phyloP scores from a whole-genome alignment of 2,329 filamentous ascomycete genomes.

The Fusarium pseudoanthophilum region DNA sequence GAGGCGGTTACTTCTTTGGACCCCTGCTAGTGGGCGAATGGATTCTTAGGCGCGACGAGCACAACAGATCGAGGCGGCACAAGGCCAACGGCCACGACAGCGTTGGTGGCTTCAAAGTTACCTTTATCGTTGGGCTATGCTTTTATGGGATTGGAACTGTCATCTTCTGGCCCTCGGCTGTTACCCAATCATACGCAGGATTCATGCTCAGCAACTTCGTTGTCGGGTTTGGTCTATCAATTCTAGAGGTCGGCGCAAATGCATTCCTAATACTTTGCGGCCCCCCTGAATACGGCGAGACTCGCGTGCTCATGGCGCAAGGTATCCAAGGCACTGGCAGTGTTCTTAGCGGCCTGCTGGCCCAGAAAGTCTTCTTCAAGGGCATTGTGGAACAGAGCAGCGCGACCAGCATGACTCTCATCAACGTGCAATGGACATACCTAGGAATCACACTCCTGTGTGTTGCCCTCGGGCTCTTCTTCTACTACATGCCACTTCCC shows the following conservation, averaged over 20 bases:
- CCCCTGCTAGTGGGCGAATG: conserved; percentile 75
- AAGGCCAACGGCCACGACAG: conserved; percentile 54
- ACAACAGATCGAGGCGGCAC: conserved; percentile 59
- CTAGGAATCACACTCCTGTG: conserved; percentile 82
- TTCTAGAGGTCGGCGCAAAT: conserved; percentile 84
- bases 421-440: conserved; percentile 87
- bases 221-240: conserved; percentile 79
- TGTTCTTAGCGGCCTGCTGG: conserved; percentile 77
- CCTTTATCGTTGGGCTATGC: conserved; percentile 79
- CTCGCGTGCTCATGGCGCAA: conserved; percentile 79
- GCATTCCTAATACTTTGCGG: conserved; percentile 79
- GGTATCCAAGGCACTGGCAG: conserved; percentile 80
- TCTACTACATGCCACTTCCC: conserved; percentile 74
- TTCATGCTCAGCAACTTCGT: conserved; percentile 81
- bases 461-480: conserved; percentile 74
- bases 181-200: conserved; percentile 78
- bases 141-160: conserved; percentile 83
- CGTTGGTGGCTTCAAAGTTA: conserved; percentile 78
- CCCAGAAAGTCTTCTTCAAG: conserved; percentile 78
- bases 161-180: conserved; percentile 85
- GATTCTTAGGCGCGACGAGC: conserved; percentile 75
- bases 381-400: conserved; percentile 56
- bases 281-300: conserved; percentile 76
- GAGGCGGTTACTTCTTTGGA: conserved; percentile 75
- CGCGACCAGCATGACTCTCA: conserved; percentile 60